A percentile compares a stretch with the other conserved stretches of the same genome.
These are phyloP conservation scores for Moesziomyces antarcticus DNA, from an alignment of 1,284 basidiomycete genomes.

Conservation along the genomic window DNA sequence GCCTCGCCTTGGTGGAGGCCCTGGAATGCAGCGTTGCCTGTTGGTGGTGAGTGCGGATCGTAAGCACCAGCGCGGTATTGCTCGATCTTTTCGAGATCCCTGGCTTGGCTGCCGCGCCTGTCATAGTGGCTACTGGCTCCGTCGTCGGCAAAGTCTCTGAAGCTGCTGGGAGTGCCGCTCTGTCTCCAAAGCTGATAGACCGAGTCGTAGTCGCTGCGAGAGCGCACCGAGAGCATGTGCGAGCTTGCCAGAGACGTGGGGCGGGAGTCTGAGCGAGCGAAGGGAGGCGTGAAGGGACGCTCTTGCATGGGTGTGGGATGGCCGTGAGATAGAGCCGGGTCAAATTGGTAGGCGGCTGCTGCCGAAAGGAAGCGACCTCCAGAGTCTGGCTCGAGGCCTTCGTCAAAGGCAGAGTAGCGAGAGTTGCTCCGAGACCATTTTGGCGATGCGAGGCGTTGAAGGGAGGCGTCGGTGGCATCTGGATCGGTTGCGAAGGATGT, in stretches of 20 bases:
- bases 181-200: slow-evolving; percentile 49
- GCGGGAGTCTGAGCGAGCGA: slow-evolving; percentile 10
- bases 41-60: background rate
- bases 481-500: slow-evolving; percentile 20
- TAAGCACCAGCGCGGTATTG: slow-evolving; percentile 23
- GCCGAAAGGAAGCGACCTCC: slow-evolving; percentile 7
- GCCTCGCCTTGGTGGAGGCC: slow-evolving; percentile 22
- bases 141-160: slow-evolving; percentile 24
- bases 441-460: slow-evolving; percentile 19
- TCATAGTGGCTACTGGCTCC: slow-evolving; percentile 9
- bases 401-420: slow-evolving; percentile 17
- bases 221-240: slow-evolving; percentile 31
- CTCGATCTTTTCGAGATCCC: slow-evolving; percentile 35
- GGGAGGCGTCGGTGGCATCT: slow-evolving; percentile 23
- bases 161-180: slow-evolving; percentile 25
- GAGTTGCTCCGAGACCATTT: slow-evolving; percentile 22
- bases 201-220: slow-evolving; percentile 51
- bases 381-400: slow-evolving; percentile 3
- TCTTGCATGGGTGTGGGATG: slow-evolving; percentile 13
- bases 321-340: slow-evolving; percentile 1
- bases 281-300: slow-evolving; percentile 29
- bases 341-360: slow-evolving; percentile 12
- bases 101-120: slow-evolving; percentile 10
- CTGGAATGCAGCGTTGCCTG: slow-evolving; percentile 2
- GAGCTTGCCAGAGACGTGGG: slow-evolving; percentile 40